Conservation (phyloP, 2,329 filamentous ascomycete genomes). For the Laburnicola sp. region DNA sequence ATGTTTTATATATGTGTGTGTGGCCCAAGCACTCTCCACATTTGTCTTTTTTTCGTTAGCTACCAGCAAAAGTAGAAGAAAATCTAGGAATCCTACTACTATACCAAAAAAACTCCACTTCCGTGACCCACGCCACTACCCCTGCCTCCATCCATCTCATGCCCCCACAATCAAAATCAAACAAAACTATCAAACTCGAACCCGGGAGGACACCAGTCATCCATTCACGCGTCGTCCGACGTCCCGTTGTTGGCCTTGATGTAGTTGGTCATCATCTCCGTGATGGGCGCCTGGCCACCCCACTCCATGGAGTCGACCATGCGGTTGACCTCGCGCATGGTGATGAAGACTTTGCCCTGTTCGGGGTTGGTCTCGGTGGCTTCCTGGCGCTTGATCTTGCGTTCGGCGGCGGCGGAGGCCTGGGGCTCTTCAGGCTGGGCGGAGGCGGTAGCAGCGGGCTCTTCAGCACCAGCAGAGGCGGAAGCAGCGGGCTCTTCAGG, state of each 20-base stretch:
- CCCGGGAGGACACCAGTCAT: no score
- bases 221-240: not conserved
- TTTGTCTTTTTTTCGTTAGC: no score
- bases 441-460: not conserved
- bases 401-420: conserved; percentile 17
- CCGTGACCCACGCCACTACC: no score
- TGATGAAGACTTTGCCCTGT: conserved; percentile 35
- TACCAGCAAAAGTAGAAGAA: no score
- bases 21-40: no score
- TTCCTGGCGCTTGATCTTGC: conserved; percentile 19
- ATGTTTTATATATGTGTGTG: no score
- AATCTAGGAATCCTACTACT: no score
- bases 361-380: conserved; percentile 23
- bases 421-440: conserved; percentile 20
- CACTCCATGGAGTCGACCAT: conserved; percentile 34
- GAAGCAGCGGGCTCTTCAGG: conserved; percentile 12
- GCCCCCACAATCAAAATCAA: no score
- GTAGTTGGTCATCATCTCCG: conserved; percentile 42
- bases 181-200: no score
- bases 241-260: conserved; percentile 28
- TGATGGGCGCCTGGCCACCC: conserved; percentile 37
- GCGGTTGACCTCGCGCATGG: conserved; percentile 39
- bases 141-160: no score
- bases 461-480: conserved; percentile 7
- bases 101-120: no score